These are phyloP conservation scores for Ceratobasidium sp. DNA, from an alignment of 1,284 basidiomycete genomes.

Conservation along the genomic window DNA sequence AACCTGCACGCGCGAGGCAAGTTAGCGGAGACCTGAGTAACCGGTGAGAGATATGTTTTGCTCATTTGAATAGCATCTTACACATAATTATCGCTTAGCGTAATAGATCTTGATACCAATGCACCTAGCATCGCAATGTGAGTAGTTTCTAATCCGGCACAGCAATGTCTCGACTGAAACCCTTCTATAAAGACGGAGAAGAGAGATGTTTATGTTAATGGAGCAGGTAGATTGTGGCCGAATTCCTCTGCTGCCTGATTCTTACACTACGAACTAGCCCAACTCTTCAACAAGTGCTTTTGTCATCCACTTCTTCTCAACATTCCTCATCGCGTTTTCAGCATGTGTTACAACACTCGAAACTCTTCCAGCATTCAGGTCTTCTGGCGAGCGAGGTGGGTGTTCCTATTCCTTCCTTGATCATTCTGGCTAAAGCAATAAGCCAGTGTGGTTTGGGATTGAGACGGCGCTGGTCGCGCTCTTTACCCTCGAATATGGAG, in stretches of 20 bases:
- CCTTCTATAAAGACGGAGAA: background rate
- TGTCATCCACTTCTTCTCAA: slow-evolving; percentile 69
- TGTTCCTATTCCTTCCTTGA: background rate
- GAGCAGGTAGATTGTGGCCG: slow-evolving; percentile 13
- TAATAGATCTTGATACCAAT: slow-evolving; percentile 18
- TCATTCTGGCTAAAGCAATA: slow-evolving; percentile 63
- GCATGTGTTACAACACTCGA: slow-evolving; percentile 85
- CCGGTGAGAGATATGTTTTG: background rate
- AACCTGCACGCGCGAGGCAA: slow-evolving; percentile 4
- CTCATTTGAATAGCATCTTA: no score
- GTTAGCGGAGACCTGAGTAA: slow-evolving; percentile 16
- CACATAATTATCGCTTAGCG: background rate
- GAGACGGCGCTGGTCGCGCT: slow-evolving; percentile 80
- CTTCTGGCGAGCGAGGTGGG: slow-evolving; percentile 36
- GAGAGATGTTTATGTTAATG: slow-evolving; percentile 38
- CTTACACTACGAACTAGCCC: slow-evolving; percentile 62
- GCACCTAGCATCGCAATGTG: slow-evolving; percentile 17
- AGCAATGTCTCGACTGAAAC: background rate
- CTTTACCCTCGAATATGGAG: slow-evolving; percentile 80
- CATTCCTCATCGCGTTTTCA: slow-evolving; percentile 71
- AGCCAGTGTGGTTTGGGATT: slow-evolving; percentile 75
- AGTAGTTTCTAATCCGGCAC: background rate
- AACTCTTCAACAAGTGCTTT: slow-evolving; percentile 74
- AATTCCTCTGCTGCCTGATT: background rate
- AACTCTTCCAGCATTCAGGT: slow-evolving; percentile 77